These are phyloP conservation scores for Penicillium nucicola DNA, from an alignment of 495 filamentous ascomycete species.

Conservation along the genomic window DNA sequence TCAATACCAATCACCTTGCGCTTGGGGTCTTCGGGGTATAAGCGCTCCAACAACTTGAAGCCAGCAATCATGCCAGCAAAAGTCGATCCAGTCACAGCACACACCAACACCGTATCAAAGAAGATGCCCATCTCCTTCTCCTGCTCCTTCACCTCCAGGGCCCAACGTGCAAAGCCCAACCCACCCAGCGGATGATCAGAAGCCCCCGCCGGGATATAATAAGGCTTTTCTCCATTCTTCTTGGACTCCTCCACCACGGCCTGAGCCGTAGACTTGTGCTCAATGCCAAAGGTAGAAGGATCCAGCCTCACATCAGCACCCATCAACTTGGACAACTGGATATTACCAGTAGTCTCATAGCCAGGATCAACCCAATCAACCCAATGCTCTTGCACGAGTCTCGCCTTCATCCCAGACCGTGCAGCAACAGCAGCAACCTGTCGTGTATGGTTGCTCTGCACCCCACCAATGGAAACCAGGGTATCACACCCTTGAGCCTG, in stretches of 20 bases:
- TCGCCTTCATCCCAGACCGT: slow-evolving; percentile 47
- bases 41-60: slow-evolving; percentile 53
- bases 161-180: slow-evolving; percentile 62
- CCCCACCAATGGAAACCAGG: slow-evolving; percentile 60
- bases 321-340: slow-evolving; percentile 61
- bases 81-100: slow-evolving; percentile 61
- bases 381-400: slow-evolving; percentile 62
- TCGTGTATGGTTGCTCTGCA: slow-evolving; percentile 66
- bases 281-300: slow-evolving; percentile 53
- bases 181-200: slow-evolving; percentile 65
- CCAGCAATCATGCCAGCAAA: slow-evolving; percentile 63
- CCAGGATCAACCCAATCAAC: slow-evolving; percentile 50
- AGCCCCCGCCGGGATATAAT: slow-evolving; percentile 63
- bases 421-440: slow-evolving; percentile 58
- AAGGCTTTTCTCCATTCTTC: slow-evolving; percentile 49
- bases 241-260: slow-evolving; percentile 44
- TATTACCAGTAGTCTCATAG: slow-evolving; percentile 58
- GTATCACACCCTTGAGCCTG: slow-evolving; percentile 50
- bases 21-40: slow-evolving; percentile 32
- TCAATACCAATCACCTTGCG: slow-evolving; percentile 59
- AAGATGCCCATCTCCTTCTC: slow-evolving; percentile 53
- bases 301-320: slow-evolving; percentile 54
- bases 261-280: slow-evolving; percentile 53
- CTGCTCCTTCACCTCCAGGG: slow-evolving; percentile 57
- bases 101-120: slow-evolving; percentile 61